Conservation (phyloP, 2,329 filamentous ascomycete species). For the Cordyceps tenuipes region DNA sequence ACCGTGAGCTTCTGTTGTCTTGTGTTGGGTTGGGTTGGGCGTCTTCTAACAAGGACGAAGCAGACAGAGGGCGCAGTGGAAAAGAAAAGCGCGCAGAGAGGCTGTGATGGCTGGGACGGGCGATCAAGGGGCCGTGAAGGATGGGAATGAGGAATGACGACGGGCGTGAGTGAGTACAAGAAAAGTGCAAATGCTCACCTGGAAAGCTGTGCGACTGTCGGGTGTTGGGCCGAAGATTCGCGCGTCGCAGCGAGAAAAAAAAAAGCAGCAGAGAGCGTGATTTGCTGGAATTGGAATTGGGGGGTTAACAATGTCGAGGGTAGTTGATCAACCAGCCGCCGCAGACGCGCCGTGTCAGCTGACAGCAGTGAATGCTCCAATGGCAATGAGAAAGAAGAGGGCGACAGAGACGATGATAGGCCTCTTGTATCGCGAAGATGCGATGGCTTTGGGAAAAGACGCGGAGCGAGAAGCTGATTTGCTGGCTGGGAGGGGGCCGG, state of each 20-base stretch:
- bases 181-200: background rate
- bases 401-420: constrained; percentile 44
- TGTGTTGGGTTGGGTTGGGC: background rate
- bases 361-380: constrained; percentile 38
- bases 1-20: constrained; percentile 3
- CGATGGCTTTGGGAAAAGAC: constrained; percentile 16
- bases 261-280: constrained; percentile 1
- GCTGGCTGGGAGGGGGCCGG: constrained; percentile 12
- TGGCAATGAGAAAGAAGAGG: constrained; percentile 29
- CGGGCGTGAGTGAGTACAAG: background rate
- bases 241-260: constrained; percentile 8
- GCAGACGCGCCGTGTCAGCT: constrained; percentile 40
- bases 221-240: constrained; percentile 6
- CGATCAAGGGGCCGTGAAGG: background rate
- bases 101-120: background rate
- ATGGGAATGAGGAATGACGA: background rate
- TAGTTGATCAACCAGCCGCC: constrained; percentile 22
- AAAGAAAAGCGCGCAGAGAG: constrained; percentile 11
- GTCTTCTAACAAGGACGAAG: background rate
- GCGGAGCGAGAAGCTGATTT: constrained; percentile 13
- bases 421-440: constrained; percentile 33
- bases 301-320: constrained; percentile 11
- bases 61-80: background rate
- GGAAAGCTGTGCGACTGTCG: constrained; percentile 9
- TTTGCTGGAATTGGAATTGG: constrained; percentile 6